Percentiles rank a stretch among this genome's conserved stretches.
These are phyloP conservation scores for Boletus reticuloceps DNA, from an alignment of 768 basidiomycete species.

Conservation along the genomic window DNA sequence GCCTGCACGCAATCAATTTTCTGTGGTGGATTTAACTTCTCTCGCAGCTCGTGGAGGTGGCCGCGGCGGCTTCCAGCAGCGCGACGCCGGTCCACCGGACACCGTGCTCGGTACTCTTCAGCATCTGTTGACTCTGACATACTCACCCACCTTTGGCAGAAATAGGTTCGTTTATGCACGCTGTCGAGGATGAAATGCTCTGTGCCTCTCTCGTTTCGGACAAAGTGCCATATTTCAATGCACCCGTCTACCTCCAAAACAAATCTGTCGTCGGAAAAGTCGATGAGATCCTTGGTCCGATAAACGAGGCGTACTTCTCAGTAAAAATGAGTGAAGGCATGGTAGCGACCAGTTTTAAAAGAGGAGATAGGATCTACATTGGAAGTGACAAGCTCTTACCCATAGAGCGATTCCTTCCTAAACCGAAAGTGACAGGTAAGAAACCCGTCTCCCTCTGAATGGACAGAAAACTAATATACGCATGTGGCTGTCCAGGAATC, in stretches of 20 bases:
- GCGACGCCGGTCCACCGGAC: conserved; percentile 78
- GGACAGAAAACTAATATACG: background rate
- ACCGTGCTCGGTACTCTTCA: conserved; percentile 58
- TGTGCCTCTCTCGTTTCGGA: conserved; percentile 81
- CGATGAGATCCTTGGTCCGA: conserved; percentile 98
- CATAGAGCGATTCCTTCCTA: conserved; percentile 94
- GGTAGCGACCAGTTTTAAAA: conserved; percentile 93
- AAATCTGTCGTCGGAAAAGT: conserved; percentile 96
- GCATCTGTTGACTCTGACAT: background rate
- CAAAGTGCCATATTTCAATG: conserved; percentile 99
- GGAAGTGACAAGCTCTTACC: conserved; percentile 96
- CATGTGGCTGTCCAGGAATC: conserved; percentile 27
- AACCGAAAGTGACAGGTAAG: conserved; percentile 81
- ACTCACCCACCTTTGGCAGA: conserved; percentile 47
- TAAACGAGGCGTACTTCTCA: conserved; percentile 98
- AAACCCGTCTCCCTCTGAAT: conserved; percentile 27
- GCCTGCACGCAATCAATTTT: background rate
- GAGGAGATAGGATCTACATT: conserved; percentile 98
- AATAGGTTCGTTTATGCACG: conserved; percentile 89
- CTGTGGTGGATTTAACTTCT: background rate
- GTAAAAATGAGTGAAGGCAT: conserved; percentile 97
- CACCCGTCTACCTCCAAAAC: conserved; percentile 95
- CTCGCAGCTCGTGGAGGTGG: conserved; percentile 54
- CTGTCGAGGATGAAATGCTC: conserved; percentile 98
- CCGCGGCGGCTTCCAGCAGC: conserved; percentile 69